These are phyloP conservation scores for Rhododendron molle DNA, from an alignment of 148 eudicot species.

Conservation along the genomic window DNA sequence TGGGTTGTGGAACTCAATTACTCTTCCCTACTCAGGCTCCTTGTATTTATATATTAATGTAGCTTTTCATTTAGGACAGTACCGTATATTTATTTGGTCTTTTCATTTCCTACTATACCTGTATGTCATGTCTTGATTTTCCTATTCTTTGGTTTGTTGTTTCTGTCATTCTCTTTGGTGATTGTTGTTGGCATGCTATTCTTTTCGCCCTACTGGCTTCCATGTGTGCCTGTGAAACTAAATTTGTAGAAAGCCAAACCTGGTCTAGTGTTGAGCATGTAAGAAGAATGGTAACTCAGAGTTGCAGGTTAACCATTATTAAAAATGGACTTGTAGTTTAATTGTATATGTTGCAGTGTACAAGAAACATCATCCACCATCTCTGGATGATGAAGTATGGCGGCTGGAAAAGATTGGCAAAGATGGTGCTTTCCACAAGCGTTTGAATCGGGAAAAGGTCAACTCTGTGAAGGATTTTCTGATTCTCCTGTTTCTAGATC, in stretches of 20 bases:
- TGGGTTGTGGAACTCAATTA: background rate
- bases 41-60: background rate
- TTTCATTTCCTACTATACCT: background rate
- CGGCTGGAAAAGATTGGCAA: slow-evolving; percentile 65
- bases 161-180: background rate
- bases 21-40: background rate
- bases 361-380: slow-evolving; percentile 82
- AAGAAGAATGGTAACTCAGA: slow-evolving; percentile 57
- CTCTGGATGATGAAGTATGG: slow-evolving; percentile 68
- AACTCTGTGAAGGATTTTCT: slow-evolving; percentile 73
- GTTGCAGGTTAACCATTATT: slow-evolving; percentile 37
- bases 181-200: slow-evolving; percentile 41
- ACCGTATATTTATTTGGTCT: background rate
- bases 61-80: background rate
- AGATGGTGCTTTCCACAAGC: slow-evolving; percentile 69
- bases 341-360: slow-evolving; percentile 50
- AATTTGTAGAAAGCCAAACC: background rate
- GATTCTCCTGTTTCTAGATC: slow-evolving; percentile 51
- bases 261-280: slow-evolving; percentile 67
- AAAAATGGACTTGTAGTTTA: slow-evolving; percentile 37
- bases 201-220: slow-evolving; percentile 41
- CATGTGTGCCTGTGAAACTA: background rate
- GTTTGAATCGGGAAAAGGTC: slow-evolving; percentile 46
- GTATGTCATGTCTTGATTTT: background rate
- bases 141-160: background rate